These are phyloP conservation scores for Penicillium polonicum DNA, from an alignment of 2,329 filamentous ascomycete species.

Conservation along the genomic window DNA sequence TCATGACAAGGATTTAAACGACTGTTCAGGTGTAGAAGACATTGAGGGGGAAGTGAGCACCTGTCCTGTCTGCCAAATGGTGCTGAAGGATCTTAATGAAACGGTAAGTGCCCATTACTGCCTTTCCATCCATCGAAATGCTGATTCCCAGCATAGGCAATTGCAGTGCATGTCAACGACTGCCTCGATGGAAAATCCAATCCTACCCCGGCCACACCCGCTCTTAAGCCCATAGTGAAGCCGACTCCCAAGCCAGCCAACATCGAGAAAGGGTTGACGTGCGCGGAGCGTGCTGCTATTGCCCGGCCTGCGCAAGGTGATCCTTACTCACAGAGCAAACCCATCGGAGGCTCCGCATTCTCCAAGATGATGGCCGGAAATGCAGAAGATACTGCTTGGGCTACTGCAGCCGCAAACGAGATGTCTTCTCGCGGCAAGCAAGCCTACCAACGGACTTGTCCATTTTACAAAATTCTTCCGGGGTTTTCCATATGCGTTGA, in stretches of 20 bases:
- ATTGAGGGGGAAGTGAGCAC: conserved; percentile 29
- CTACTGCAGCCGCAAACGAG: conserved; percentile 77
- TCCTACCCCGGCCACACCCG: conserved; percentile 45
- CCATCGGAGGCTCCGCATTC: conserved; percentile 67
- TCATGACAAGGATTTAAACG: conserved; percentile 29
- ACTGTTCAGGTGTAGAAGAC: conserved; percentile 16
- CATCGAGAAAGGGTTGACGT: conserved; percentile 42
- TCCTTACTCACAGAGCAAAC: conserved; percentile 61
- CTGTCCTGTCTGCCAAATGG: conserved; percentile 77
- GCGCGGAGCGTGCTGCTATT: conserved; percentile 66
- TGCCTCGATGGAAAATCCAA: conserved; percentile 82
- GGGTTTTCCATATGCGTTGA: conserved; percentile 92
- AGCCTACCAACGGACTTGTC: conserved; percentile 85
- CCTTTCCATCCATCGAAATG: background rate
- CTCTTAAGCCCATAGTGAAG: background rate
- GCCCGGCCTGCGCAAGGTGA: conserved; percentile 78
- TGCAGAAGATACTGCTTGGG: conserved; percentile 88
- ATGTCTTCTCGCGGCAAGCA: conserved; percentile 76
- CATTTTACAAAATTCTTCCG: conserved; percentile 98
- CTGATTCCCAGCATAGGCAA: conserved; percentile 56
- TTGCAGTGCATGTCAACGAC: conserved; percentile 82
- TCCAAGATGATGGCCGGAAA: conserved; percentile 90
- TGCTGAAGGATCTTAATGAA: conserved; percentile 58
- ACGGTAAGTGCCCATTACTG: conserved; percentile 29
- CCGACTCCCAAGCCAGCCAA: conserved; percentile 18